phyloP scores from a whole-genome alignment of 202 grass and related monocot genomes.

The Carex arenaria region DNA sequence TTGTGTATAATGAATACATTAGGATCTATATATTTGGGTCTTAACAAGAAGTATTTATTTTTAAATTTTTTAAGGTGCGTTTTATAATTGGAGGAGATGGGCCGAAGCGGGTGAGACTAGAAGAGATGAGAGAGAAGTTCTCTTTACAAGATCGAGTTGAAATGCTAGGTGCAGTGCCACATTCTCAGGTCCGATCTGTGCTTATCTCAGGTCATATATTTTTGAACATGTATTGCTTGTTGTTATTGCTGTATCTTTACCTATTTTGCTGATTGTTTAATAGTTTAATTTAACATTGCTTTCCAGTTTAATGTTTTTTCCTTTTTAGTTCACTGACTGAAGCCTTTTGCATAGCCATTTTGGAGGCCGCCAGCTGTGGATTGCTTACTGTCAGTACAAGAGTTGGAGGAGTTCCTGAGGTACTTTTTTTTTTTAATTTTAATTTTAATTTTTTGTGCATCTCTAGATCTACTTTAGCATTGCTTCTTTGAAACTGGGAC shows the following conservation, averaged over 20 bases:
- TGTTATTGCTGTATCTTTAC: neutral
- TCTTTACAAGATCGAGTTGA: constrained; percentile 97
- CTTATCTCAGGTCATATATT: constrained; percentile 94
- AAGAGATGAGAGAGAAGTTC: constrained; percentile 97
- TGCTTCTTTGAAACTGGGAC: neutral
- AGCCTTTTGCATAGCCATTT: constrained; percentile 96
- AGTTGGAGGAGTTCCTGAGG: constrained; percentile 92
- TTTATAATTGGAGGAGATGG: constrained; percentile 98
- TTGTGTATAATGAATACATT: neutral
- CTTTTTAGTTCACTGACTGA: constrained; percentile 85
- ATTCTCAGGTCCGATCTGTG: constrained; percentile 86
- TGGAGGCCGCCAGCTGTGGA: constrained; percentile 94
- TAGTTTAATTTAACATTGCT: constrained; percentile 10
- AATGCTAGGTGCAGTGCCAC: constrained; percentile 93
- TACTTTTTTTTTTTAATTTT: constrained; percentile 14
- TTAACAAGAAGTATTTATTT: neutral
- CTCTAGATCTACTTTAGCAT: neutral
- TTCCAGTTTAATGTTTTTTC: neutral
- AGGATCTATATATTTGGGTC: neutral
- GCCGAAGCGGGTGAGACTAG: constrained; percentile 85
- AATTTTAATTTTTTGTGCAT: neutral
- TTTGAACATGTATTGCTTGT: constrained; percentile 66
- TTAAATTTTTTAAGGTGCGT: constrained; percentile 45
- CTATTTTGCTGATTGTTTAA: constrained; percentile 2
- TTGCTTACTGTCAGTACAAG: constrained; percentile 90